Evolutionary conservation across 2,329 filamentous ascomycete genomes (phyloP).

Genomic region (Arthrocladium fulminans): DNA sequence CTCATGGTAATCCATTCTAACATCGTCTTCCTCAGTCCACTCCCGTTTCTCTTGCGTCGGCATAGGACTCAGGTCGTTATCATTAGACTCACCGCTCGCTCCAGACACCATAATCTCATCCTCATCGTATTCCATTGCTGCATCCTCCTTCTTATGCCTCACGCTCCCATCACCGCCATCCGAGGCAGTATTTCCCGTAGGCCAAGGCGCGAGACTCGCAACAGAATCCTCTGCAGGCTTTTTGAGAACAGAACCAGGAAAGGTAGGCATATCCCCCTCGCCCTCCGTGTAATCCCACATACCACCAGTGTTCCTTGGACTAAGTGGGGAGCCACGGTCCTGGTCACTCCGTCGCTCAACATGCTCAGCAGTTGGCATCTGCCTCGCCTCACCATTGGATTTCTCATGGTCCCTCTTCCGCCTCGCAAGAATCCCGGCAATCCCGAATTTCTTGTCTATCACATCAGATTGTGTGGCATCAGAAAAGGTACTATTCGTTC

Average conservation of each 20-base stretch:
- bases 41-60: neutral
- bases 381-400: neutral
- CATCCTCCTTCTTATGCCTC: neutral
- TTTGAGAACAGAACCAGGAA: too few relatives aligned
- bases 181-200: neutral
- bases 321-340: neutral
- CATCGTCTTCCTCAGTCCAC: constrained; percentile 2
- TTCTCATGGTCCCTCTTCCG: constrained; percentile 11
- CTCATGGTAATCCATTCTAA: constrained; percentile 3
- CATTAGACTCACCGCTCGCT: neutral
- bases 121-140: neutral
- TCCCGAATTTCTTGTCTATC: constrained; percentile 9
- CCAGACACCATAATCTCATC: neutral
- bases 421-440: constrained; percentile 14
- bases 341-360: constrained; percentile 12
- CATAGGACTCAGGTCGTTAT: neutral
- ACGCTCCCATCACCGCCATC: neutral
- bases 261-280: too few relatives aligned
- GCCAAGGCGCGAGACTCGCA: neutral
- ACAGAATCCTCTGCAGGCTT: neutral
- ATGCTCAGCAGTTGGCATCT: constrained; percentile 13
- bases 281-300: neutral
- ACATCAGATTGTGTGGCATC: neutral
- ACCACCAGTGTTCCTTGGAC: neutral
- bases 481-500: neutral